phyloP scores from a whole-genome alignment of 2,329 filamentous ascomycete genomes.

The Fusarium sterilihyphosum region DNA sequence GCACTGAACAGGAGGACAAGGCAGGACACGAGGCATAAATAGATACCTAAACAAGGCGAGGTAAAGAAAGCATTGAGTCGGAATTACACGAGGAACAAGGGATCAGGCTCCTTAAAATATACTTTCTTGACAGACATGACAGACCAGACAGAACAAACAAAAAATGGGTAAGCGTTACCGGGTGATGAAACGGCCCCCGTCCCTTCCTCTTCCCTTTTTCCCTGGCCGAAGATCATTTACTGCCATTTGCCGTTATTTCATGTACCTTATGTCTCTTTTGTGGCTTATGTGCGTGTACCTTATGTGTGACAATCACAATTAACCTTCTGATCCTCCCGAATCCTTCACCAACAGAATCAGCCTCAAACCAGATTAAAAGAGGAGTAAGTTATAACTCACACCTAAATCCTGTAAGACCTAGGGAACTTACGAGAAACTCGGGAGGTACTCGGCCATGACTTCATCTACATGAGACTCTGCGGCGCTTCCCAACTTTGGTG shows the following conservation, averaged over 20 bases:
- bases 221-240: neutral
- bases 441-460: neutral
- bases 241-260: neutral
- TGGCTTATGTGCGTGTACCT: neutral
- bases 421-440: neutral
- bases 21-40: constrained; percentile 1
- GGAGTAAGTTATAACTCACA: neutral
- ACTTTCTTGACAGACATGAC: neutral
- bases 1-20: neutral
- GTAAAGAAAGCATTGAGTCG: neutral
- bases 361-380: neutral
- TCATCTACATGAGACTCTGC: constrained; percentile 12
- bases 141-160: constrained; percentile 8
- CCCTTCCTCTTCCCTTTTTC: neutral
- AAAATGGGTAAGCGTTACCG: constrained; percentile 19
- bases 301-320: constrained; percentile 24
- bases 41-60: neutral
- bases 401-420: neutral
- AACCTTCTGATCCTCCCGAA: constrained; percentile 5
- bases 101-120: constrained; percentile 12
- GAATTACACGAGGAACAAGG: neutral
- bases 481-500: neutral
- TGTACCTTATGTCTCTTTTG: neutral
- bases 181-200: constrained; percentile 19
- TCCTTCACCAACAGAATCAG: neutral